Evolutionary conservation across 768 basidiomycete genomes (phyloP).

Genomic region (Thelephora aurantiotincta): DNA sequence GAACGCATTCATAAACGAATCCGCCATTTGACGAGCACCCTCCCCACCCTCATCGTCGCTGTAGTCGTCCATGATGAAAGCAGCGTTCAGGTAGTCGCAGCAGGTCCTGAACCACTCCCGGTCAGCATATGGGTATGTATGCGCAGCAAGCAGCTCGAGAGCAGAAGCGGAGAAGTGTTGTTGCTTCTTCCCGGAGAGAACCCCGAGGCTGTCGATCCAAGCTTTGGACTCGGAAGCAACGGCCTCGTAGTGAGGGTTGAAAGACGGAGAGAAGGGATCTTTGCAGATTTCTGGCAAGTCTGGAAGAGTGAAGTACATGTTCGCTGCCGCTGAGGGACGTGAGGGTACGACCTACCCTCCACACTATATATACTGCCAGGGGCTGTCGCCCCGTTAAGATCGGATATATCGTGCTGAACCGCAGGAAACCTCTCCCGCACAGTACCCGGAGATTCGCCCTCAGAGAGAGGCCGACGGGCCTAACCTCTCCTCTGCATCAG

Average conservation of each 20-base stretch:
- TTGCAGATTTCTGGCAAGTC: conserved; percentile 6
- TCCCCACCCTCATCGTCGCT: conserved; percentile 8
- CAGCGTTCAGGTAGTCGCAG: conserved; percentile 7
- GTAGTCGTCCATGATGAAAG: conserved; percentile 8
- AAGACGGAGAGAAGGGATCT: conserved; percentile 5
- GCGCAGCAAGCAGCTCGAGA: conserved; percentile 6
- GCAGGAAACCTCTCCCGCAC: no score
- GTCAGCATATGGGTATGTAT: conserved; percentile 5
- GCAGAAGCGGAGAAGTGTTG: conserved; percentile 2
- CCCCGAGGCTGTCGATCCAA: conserved; percentile 7
- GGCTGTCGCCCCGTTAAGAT: no score
- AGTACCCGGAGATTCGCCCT: no score
- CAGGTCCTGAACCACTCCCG: conserved; percentile 6
- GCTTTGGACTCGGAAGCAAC: conserved; percentile 1
- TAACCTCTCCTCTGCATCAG: no score
- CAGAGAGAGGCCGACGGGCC: no score
- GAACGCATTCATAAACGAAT: conserved; percentile 7
- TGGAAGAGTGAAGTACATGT: conserved; percentile 7
- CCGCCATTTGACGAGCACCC: conserved; percentile 4
- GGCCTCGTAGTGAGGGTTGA: conserved; percentile 6
- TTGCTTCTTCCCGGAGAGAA: conserved; percentile 5
- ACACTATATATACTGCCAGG: no score
- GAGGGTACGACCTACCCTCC: no score
- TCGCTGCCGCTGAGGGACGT: no score
- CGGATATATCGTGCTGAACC: no score